Evolutionary conservation across 495 filamentous ascomycete species (phyloP), one percentile per base, ranked within the genome.

Genomic region (Xylaria palmicola): DNA sequence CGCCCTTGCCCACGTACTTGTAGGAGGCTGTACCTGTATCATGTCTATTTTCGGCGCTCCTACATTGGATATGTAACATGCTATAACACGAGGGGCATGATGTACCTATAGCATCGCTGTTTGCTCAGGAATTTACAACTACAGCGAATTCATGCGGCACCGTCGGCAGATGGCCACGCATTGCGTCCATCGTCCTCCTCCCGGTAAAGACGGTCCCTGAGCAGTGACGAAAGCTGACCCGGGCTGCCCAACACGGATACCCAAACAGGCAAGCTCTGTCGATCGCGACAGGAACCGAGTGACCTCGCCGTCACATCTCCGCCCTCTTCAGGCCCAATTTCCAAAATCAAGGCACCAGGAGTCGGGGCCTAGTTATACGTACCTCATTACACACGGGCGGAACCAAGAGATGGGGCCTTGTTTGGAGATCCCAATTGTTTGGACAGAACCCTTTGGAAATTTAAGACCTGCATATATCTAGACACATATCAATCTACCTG

Each of bases 281-380:
- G 36, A 54, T 54, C 51, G 30, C 49, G 51, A 54, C 51, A 54
- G 51, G 51, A 54, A 54, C 51, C 51, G 41, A 54, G 36, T 54
- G 51, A 54, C 51, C 51, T 24, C 24, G 19, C 20, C 9, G 26
- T 32, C 51, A 26, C 32, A 29, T 54, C 51, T 22, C 22, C 27
- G 10, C 22, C 15, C 13, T n/a, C n/a, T n/a, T n/a, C n/a, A n/a
- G 51, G 15, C 34, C 34, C 19, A 26, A 19, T n/a, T 19, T 2
- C 22, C 0, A 29, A 54, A 54, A 54, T 54, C 36, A 54, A 54
- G 51, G 51, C 36, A 41, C 17, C 22, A 56, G 39, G 26, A 40
- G n/a, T n/a, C n/a, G 20, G 53, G 53, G 12, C 13, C 12, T 34
- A 13, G 13, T 13, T 6, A 32, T 56, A n/a, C 34, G 32, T 56